A percentile compares a stretch with the other conserved stretches of the same genome.
phyloP scores from a whole-genome alignment of 2,329 filamentous ascomycete species.

The Penicillium sp. region DNA sequence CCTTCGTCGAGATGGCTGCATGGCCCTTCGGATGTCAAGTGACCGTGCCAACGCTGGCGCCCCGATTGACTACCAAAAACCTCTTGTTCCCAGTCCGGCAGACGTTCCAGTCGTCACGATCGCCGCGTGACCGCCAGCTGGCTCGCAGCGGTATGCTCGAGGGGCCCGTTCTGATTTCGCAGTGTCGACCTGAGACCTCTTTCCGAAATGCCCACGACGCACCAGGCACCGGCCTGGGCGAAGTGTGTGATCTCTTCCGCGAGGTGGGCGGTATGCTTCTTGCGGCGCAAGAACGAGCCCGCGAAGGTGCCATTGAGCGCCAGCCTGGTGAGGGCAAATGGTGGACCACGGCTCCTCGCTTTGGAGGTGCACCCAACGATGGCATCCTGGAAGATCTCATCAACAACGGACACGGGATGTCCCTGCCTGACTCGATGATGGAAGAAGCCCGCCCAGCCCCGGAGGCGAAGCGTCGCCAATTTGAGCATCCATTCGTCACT shows the following conservation, averaged over 20 bases:
- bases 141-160: slow-evolving; percentile 58
- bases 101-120: slow-evolving; percentile 55
- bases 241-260: slow-evolving; percentile 56
- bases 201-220: slow-evolving; percentile 46
- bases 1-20: slow-evolving; percentile 58
- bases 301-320: slow-evolving; percentile 54
- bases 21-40: slow-evolving; percentile 61
- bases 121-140: slow-evolving; percentile 53
- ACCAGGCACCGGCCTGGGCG: slow-evolving; percentile 34
- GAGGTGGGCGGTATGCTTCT: slow-evolving; percentile 60
- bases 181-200: slow-evolving; percentile 56
- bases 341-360: slow-evolving; percentile 60
- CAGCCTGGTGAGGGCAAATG: slow-evolving; percentile 59
- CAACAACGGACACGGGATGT: slow-evolving; percentile 30
- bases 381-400: slow-evolving; percentile 37
- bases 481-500: slow-evolving; percentile 34
- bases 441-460: slow-evolving; percentile 26
- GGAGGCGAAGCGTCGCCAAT: slow-evolving; percentile 39
- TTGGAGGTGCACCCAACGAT: slow-evolving; percentile 52
- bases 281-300: slow-evolving; percentile 61
- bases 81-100: slow-evolving; percentile 60
- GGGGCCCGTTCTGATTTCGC: slow-evolving; percentile 58
- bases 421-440: slow-evolving; percentile 29
- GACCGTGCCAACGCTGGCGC: slow-evolving; percentile 46
- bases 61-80: slow-evolving; percentile 51